Base-by-base conservation (phyloP, 2,329 filamentous ascomycete genomes). In the Sarocladium kiliense region DNA sequence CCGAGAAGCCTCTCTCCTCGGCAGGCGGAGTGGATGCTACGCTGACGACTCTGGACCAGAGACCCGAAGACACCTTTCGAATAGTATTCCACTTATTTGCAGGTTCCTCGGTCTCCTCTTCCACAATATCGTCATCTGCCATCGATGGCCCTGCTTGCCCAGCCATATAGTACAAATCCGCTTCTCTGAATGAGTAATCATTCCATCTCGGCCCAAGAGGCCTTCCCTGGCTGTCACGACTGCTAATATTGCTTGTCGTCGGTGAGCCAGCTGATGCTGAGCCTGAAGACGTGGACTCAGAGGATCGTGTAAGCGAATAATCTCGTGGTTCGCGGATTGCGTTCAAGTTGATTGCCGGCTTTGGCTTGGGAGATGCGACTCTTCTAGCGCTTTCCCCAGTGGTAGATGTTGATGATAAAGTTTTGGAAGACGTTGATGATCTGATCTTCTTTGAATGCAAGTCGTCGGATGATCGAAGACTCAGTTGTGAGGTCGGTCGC, bases 141-240 rank as follows among this genome's bases (percentile, higher is more conserved):
- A 12, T 12, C 21, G 3, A 3, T 18, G 27, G 44, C 11, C 21
- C 23, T 16, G 11, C 25, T 18, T 27, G 44, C 7, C 44, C 44
- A 3, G 25, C 44, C 44, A 47, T 47, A 27, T 27, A 47, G n/a
- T 47, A 47, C 23, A 47, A 30, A n/a, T 47, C 44, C 18, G 44
- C 44, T 18, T 47, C 44, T 10, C 44, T 6, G 25, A 47, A 47
- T 12, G 44, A 47, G 44, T 47, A 47, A 14, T 47, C 44, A 18
- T 47, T 6, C 44, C 44, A 47, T 27, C 44, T 14, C 11, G 44
- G 44, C 27, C 44, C 44, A 10, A 47, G 25, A 6, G 44, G 44
- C 25, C 44, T 47, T 16, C 25, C 44, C 25, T 47, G 44, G n/a
- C 44, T 47, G 25, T 27, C 44, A 12, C n/a, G 23, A 18, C 41